These are phyloP conservation scores for Aspergillus fructus DNA, from an alignment of 2,329 filamentous ascomycete genomes.

Conservation along the genomic window DNA sequence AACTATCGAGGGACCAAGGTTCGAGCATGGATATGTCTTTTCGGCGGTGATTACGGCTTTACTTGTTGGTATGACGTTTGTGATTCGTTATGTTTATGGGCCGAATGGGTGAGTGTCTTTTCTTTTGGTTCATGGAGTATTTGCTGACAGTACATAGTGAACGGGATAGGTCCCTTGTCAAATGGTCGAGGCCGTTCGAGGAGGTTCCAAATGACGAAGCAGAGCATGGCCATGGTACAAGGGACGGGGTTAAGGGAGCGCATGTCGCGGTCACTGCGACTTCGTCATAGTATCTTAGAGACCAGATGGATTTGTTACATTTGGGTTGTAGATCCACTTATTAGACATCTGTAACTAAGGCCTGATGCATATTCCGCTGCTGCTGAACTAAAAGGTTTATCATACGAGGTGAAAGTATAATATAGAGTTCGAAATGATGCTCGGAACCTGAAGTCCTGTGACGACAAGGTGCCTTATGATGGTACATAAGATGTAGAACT, in stretches of 20 bases:
- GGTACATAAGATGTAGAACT: too few relatives aligned
- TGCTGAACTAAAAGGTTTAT: too few relatives aligned
- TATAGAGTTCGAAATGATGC: too few relatives aligned
- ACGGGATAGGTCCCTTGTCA: not conserved
- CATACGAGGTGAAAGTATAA: too few relatives aligned
- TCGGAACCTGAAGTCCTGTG: too few relatives aligned
- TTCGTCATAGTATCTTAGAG: not conserved
- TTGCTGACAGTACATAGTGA: not conserved
- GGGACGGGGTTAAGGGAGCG: not conserved
- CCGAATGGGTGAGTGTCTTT: not conserved
- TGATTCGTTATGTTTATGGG: conserved; percentile 1
- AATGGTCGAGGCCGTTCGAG: not conserved
- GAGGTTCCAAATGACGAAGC: not conserved
- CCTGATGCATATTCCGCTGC: too few relatives aligned
- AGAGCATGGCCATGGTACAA: not conserved
- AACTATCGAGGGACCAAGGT: not conserved
- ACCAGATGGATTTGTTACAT: too few relatives aligned
- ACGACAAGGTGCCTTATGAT: too few relatives aligned
- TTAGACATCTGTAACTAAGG: too few relatives aligned
- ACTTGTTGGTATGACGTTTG: not conserved
- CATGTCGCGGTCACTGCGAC: not conserved
- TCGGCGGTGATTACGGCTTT: not conserved
- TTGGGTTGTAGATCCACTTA: too few relatives aligned
- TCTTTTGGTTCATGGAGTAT: fast-evolving
- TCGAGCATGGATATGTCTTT: not conserved